A percentile compares a stretch with the other conserved stretches of the same genome.
Evolutionary conservation across 768 basidiomycete genomes (phyloP).

Genomic region (Naganishia vishniacii): DNA sequence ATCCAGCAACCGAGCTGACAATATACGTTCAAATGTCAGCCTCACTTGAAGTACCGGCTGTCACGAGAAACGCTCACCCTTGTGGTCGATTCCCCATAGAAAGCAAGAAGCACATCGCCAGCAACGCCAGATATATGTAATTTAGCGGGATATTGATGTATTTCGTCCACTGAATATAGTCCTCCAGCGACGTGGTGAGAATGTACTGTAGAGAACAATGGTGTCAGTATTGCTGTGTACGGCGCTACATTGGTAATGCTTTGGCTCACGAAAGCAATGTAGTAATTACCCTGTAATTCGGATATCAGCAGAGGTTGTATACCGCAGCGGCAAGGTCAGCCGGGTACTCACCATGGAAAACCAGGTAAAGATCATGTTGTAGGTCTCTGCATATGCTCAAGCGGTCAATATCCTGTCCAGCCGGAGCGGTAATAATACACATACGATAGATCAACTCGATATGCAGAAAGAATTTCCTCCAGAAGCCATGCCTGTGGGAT

Average conservation of each 20-base stretch:
- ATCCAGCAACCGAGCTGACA: constrained; percentile 64
- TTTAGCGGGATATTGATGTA: constrained; percentile 70
- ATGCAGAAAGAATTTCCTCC: constrained; percentile 89
- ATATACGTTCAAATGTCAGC: not conserved
- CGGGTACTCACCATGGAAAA: constrained; percentile 56
- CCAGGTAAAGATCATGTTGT: constrained; percentile 90
- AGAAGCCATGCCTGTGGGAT: constrained; percentile 57
- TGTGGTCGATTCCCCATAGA: constrained; percentile 87
- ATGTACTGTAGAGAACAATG: constrained; percentile 50
- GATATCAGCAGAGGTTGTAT: not conserved
- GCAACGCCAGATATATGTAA: constrained; percentile 80
- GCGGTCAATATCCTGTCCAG: not conserved
- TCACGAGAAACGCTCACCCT: too few relatives aligned
- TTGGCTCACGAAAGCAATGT: constrained; percentile 65
- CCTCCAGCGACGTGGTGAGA: constrained; percentile 66
- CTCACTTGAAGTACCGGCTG: too few relatives aligned
- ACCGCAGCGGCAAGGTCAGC: too few relatives aligned
- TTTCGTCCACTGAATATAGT: constrained; percentile 52
- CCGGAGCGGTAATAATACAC: constrained; percentile 1
- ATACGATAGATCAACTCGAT: constrained; percentile 78
- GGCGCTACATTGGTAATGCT: too few relatives aligned
- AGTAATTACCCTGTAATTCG: constrained; percentile 70
- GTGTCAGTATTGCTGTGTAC: not conserved
- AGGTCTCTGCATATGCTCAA: constrained; percentile 52
- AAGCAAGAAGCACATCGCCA: constrained; percentile 81